These are phyloP conservation scores for Rhodotorula sp. DNA, from an alignment of 1,284 basidiomycete species.

Conservation along the genomic window DNA sequence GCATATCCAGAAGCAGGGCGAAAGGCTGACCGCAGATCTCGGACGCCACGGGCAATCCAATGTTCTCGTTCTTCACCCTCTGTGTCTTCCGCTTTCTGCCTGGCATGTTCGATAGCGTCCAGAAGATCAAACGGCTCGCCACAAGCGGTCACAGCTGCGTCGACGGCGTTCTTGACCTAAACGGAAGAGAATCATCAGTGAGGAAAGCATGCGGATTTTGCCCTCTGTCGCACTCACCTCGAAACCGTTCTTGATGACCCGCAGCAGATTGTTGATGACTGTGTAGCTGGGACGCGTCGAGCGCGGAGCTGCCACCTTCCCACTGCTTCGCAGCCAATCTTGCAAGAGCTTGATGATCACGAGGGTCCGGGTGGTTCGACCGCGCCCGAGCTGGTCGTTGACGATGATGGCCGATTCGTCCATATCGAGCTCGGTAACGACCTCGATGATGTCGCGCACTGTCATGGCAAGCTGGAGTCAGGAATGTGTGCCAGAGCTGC, in stretches of 20 bases:
- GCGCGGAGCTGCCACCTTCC: conserved; percentile 12
- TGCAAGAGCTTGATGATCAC: conserved; percentile 83
- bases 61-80: conserved; percentile 65
- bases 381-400: conserved; percentile 89
- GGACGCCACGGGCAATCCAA: conserved; percentile 70
- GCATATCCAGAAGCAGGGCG: neutral
- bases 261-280: conserved; percentile 69
- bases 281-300: conserved; percentile 38
- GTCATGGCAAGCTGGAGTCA: neutral
- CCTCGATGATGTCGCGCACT: conserved; percentile 63
- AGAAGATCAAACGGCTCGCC: conserved; percentile 77
- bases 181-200: conserved; percentile 6
- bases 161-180: conserved; percentile 61
- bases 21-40: conserved; percentile 64
- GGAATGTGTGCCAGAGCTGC: too few relatives aligned
- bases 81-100: conserved; percentile 69
- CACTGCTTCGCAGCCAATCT: conserved; percentile 66
- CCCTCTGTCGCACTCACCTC: conserved; percentile 52
- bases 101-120: conserved; percentile 81
- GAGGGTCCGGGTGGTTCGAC: conserved; percentile 86
- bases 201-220: conserved; percentile 4
- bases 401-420: conserved; percentile 76
- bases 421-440: conserved; percentile 70
- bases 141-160: conserved; percentile 87
- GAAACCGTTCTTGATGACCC: conserved; percentile 87